Conservation (phyloP, 768 basidiomycete species). For the Suillus lakei region DNA sequence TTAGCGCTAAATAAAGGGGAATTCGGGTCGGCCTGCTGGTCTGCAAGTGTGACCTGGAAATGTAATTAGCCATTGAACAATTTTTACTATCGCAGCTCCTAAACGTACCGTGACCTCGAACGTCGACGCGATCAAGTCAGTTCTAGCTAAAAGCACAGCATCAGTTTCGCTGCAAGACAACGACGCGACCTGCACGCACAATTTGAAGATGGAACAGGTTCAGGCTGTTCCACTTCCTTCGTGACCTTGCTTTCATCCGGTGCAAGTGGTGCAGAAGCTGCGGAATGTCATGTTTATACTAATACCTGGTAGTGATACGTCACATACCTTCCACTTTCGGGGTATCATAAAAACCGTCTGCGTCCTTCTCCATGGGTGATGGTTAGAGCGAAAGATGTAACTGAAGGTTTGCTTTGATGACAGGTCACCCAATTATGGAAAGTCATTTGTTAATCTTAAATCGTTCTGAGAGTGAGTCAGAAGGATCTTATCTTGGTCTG, state of each 20-base stretch:
- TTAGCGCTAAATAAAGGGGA: constrained; percentile 96
- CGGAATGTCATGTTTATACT: constrained; percentile 7
- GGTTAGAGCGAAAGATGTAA: constrained; percentile 10
- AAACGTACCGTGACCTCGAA: constrained; percentile 79
- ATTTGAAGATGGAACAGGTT: constrained; percentile 19
- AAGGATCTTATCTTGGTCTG: not conserved
- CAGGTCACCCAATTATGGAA: constrained; percentile 12
- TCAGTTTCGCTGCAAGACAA: not conserved
- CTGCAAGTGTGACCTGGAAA: constrained; percentile 88
- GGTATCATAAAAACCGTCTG: constrained; percentile 80
- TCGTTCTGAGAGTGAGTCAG: too few relatives aligned
- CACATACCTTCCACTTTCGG: constrained; percentile 50
- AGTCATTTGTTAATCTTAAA: not conserved
- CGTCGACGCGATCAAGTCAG: constrained; percentile 75
- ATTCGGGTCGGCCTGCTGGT: constrained; percentile 93
- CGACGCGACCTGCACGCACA: constrained; percentile 19
- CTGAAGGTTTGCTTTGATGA: constrained; percentile 1
- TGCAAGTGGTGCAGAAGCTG: constrained; percentile 25
- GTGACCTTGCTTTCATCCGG: constrained; percentile 33
- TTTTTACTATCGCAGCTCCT: not conserved
- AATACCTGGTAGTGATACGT: not conserved
- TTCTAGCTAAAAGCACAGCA: constrained; percentile 31
- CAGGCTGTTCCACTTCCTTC: constrained; percentile 21
- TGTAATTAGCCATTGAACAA: constrained; percentile 13
- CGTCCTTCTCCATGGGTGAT: constrained; percentile 68